Percentiles rank a stretch among this genome's conserved stretches.
Evolutionary conservation across 2,329 filamentous ascomycete species (phyloP).

Genomic region (Ophiostoma ips): DNA sequence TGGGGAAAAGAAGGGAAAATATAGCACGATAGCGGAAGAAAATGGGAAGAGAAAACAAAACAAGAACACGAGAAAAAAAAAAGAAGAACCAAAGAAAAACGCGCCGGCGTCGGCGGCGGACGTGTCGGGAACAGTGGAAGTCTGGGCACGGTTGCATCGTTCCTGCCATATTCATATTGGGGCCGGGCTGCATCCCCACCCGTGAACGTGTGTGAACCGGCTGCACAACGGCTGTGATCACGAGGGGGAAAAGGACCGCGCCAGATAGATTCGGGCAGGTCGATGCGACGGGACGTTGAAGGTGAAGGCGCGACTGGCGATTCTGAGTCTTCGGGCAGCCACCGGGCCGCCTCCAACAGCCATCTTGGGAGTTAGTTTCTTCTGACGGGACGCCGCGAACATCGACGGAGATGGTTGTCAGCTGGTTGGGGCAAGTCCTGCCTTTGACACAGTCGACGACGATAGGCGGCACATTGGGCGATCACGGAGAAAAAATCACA

Average conservation of each 20-base stretch:
- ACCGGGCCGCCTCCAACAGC: not conserved
- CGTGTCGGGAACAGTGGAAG: not conserved
- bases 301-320: not conserved
- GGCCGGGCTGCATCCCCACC: not conserved
- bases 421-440: not conserved
- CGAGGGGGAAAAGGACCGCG: not conserved
- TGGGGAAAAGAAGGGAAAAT: not conserved
- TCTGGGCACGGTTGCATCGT: not conserved
- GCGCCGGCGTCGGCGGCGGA: not conserved
- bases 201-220: too few relatives aligned
- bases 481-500: not conserved
- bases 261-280: not conserved
- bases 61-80: not conserved
- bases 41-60: too few relatives aligned
- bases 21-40: too few relatives aligned
- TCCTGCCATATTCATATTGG: not conserved
- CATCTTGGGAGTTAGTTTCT: not conserved
- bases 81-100: not conserved
- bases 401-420: not conserved
- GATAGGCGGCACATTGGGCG: too few relatives aligned
- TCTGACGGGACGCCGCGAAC: too few relatives aligned
- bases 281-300: constrained; percentile 1
- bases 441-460: too few relatives aligned
- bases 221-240: not conserved
- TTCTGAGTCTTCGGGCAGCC: not conserved